Base-by-base conservation (phyloP, 495 filamentous ascomycete genomes). In the Hypomontagnella submonticulosa region DNA sequence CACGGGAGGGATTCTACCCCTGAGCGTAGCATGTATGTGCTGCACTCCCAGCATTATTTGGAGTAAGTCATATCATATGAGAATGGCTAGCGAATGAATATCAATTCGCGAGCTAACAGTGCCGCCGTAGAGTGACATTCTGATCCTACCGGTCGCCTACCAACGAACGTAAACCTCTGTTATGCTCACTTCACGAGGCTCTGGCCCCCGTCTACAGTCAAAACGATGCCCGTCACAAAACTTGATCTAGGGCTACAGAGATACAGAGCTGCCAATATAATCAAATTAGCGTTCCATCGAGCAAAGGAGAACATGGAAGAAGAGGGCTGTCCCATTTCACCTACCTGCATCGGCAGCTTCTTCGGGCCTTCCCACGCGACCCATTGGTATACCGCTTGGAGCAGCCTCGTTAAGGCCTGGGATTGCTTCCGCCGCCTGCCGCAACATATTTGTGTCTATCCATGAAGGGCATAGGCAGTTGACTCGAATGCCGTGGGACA, bases 321-420 rank as follows among this genome's bases (percentile, higher is more conserved):
- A n/a, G n/a, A n/a, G n/a, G n/a, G n/a, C n/a, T n/a, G n/a, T n/a
- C n/a, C n/a, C n/a, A n/a, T n/a, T n/a, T n/a, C n/a, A n/a, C n/a
- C n/a, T n/a, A n/a, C n/a, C n/a, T n/a, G n/a, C n/a, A 70, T 84
- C 81, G 0, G 77, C 66, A 0, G 83, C 63, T 56, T 84, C 82
- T 23, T 81, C 79, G 3, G 71, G 56, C 1, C 27, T 7, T 1
- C 77, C 82, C 43, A 75, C 61, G 0, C 79, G 52, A 3, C 72
- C 71, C 58, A 82, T 56, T 0, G 80, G 76, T 6, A 70, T 36
- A 1, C 7, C 36, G 9, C 58, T 55, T 3, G 4, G 8, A 1
- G 13, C 36, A 2, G 67, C 15, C 1, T 43, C 53, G 11, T 43
- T 20, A 16, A 13, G 16, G 4, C 60, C 52, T 9, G 23, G 38